Base-by-base conservation (phyloP, 2,329 filamentous ascomycete genomes). In the Aspergillus pseudoviridinutans region DNA sequence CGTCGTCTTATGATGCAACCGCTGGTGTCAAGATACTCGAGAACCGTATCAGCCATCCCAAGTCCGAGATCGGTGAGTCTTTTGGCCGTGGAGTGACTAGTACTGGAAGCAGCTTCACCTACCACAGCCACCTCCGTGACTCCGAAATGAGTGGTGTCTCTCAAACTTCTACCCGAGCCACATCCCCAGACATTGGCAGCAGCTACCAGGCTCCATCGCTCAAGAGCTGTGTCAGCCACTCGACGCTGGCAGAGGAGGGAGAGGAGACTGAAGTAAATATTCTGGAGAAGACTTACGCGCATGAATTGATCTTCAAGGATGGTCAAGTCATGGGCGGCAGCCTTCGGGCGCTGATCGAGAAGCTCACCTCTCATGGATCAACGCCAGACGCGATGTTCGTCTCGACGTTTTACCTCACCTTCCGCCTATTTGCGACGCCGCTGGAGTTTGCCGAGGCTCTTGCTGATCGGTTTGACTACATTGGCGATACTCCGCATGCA, bases 371-470 rank as follows among this genome's bases (percentile, higher is more conserved):
- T 0, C 92, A 96, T 71, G 91, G 97, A 71, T 90, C 91, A 0
- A 96, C 93, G 0, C 94, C 94, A 0, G 93, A 97, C 70, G 86
- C 90, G 20, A 85, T 90, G 68, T 97, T 97, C 66, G 91, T 96
- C 46, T 92, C 91, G 2, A 91, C 94, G 0, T 97, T 99, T 71
- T 97, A 95, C 71, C 86, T 97, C 28, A 99, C 94, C 0, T 99
- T 99, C 78, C 86, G 94, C 53, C 84, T 96, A 10, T 99, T 99
- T 71, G 92, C 91, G 61, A 89, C 89, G 0, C 92, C 94, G 0
- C 71, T 83, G 6, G 86, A 90, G 59, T 84, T 99, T 60, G 89
- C 92, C 0, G 84, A 91, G 70, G 84, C 87, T 3, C 81, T 99
- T n/a, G 88, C 95, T 54, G 89, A 94, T 57, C 87, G 95, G 29